These are phyloP conservation scores for Bipolaris victoriae DNA, from an alignment of 2,329 filamentous ascomycete species.

Conservation along the genomic window DNA sequence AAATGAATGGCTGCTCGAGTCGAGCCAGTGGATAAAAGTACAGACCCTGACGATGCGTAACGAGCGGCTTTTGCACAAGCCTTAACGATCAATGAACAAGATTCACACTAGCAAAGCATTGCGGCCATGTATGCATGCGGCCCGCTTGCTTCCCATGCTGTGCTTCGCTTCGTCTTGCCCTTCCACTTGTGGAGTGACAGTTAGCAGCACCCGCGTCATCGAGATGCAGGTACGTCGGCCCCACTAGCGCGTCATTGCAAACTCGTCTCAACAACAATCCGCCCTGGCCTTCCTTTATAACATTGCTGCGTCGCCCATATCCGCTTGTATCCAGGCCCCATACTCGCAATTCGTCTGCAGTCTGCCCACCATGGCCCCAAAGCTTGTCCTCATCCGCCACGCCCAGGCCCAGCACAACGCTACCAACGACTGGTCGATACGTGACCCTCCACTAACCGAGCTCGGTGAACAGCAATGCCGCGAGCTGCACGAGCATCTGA, in stretches of 20 bases:
- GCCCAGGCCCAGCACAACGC: constrained; percentile 55
- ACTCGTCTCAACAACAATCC: constrained; percentile 7
- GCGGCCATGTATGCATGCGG: constrained; percentile 1
- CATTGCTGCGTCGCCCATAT: background rate
- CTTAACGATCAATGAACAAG: constrained; percentile 24
- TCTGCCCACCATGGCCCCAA: constrained; percentile 49
- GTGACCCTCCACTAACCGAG: constrained; percentile 52
- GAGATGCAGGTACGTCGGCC: constrained; percentile 21
- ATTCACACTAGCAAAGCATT: constrained; percentile 8
- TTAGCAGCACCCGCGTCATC: constrained; percentile 18
- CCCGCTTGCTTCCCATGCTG: constrained; percentile 1
- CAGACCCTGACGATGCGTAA: constrained; percentile 35
- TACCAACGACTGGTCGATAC: constrained; percentile 49
- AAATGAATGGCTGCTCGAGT: constrained; percentile 55
- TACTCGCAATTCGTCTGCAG: background rate
- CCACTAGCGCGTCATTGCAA: constrained; percentile 24
- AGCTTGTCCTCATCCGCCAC: constrained; percentile 54
- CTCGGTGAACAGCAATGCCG: constrained; percentile 51
- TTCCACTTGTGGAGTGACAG: constrained; percentile 8
- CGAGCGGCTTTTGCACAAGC: constrained; percentile 29
- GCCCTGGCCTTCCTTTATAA: constrained; percentile 5
- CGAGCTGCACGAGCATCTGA: constrained; percentile 49
- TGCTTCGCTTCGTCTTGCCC: background rate
- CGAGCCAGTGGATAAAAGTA: constrained; percentile 19
- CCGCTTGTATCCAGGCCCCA: background rate